Percentiles rank a stretch among this genome's conserved stretches.
Conservation (phyloP, 345 rosid genomes). For the Eucalyptus sp. region DNA sequence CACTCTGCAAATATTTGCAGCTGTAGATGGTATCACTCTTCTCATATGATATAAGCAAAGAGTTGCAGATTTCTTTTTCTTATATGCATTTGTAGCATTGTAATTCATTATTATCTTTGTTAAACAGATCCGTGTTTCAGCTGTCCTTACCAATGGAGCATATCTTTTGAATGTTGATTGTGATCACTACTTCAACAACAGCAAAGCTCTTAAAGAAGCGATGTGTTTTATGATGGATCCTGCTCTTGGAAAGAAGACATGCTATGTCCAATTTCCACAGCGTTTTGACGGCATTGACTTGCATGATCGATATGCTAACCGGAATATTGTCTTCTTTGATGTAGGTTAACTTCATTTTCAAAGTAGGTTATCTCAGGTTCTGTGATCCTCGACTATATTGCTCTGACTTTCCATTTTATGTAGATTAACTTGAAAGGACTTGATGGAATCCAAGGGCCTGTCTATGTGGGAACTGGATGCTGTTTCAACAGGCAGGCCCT, state of each 20-base stretch:
- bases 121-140: slow-evolving; percentile 75
- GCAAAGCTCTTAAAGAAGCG: slow-evolving; percentile 12
- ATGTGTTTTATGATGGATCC: slow-evolving; percentile 19
- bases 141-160: slow-evolving; percentile 7
- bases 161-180: slow-evolving; percentile 8
- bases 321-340: slow-evolving; percentile 93
- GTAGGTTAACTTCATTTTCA: slow-evolving; percentile 15
- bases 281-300: slow-evolving; percentile 30
- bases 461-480: slow-evolving; percentile 95
- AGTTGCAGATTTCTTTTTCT: background rate
- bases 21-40: background rate
- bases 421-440: slow-evolving; percentile 94
- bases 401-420: background rate
- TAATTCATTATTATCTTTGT: background rate
- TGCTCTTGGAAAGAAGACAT: background rate
- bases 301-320: slow-evolving; percentile 98
- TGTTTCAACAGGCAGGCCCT: slow-evolving; percentile 97
- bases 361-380: background rate
- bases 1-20: background rate
- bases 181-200: slow-evolving; percentile 15
- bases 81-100: background rate
- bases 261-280: slow-evolving; percentile 16
- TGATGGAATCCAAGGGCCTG: slow-evolving; percentile 97
- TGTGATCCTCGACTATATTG: background rate
- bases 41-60: background rate